Conservation (phyloP, 2,329 filamentous ascomycete genomes). For the Beauveria asiatica region DNA sequence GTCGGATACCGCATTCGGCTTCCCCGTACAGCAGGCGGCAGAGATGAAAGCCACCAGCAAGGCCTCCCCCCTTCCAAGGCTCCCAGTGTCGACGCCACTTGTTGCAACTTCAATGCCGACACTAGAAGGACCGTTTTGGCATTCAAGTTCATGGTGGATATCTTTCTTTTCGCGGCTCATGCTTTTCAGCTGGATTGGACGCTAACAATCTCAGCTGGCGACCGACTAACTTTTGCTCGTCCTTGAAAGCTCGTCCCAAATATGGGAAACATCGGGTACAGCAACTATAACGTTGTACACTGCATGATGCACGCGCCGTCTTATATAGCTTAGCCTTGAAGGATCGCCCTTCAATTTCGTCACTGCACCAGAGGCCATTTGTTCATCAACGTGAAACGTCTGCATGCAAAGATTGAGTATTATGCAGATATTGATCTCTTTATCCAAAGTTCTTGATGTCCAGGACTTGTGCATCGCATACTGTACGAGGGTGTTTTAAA, state of each 20-base stretch:
- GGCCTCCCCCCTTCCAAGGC: too few relatives aligned
- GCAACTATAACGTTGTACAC: background rate
- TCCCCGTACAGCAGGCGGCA: too few relatives aligned
- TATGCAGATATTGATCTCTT: background rate
- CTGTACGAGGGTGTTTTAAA: too few relatives aligned
- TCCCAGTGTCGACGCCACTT: too few relatives aligned
- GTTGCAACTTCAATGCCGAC: too few relatives aligned
- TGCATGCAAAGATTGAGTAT: background rate
- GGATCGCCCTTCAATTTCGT: background rate
- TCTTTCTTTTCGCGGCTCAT: background rate
- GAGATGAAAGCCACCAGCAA: too few relatives aligned
- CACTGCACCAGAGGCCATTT: background rate
- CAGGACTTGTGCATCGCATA: background rate
- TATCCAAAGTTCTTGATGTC: background rate
- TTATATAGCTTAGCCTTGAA: background rate
- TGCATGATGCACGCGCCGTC: slow-evolving; percentile 1
- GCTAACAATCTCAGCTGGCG: background rate
- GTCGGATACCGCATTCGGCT: background rate
- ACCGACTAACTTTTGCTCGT: background rate
- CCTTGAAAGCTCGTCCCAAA: too few relatives aligned
- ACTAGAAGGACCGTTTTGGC: too few relatives aligned
- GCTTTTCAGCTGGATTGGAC: background rate
- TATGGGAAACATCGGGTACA: background rate
- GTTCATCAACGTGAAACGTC: slow-evolving; percentile 1
- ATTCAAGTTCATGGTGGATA: background rate